Evolutionary conservation across 176 grass and related monocot genomes (phyloP).

Genomic region (Echinochloa phyllopogon): DNA sequence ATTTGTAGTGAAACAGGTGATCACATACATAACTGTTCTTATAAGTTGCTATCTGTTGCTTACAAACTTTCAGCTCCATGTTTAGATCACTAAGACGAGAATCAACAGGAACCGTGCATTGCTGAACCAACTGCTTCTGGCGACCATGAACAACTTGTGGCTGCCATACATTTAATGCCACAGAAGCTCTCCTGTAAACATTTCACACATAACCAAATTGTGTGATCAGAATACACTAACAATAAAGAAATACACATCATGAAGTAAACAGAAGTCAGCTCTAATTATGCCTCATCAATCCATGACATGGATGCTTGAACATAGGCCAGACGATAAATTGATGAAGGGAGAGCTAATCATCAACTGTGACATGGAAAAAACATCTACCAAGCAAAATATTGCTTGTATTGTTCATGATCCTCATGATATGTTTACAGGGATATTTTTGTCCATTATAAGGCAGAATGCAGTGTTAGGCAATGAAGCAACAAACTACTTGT

Average conservation of each 20-base stretch:
- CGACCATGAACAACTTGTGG: constrained; percentile 82
- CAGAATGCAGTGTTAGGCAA: neutral
- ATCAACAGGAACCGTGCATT: constrained; percentile 82
- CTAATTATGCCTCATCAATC: neutral
- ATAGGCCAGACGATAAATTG: neutral
- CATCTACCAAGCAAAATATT: neutral
- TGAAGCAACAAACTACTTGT: neutral
- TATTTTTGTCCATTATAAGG: neutral
- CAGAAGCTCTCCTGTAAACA: constrained; percentile 74
- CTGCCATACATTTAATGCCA: constrained; percentile 96
- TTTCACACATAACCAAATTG: constrained; percentile 6
- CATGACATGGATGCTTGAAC: neutral
- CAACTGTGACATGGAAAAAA: neutral
- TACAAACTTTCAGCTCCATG: constrained; percentile 98
- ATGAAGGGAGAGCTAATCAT: neutral
- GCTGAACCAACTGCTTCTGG: constrained; percentile 93
- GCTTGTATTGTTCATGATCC: neutral
- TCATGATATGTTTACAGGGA: neutral
- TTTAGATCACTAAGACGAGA: constrained; percentile 69
- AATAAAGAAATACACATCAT: neutral
- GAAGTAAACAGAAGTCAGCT: neutral
- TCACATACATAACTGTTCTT: constrained; percentile 82
- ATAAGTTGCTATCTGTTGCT: constrained; percentile 83
- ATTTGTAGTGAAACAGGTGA: constrained; percentile 33
- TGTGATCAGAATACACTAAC: constrained; percentile 1